Evolutionary conservation across 2,329 filamentous ascomycete genomes (phyloP).

Genomic region (Helicocarpus griseus): DNA sequence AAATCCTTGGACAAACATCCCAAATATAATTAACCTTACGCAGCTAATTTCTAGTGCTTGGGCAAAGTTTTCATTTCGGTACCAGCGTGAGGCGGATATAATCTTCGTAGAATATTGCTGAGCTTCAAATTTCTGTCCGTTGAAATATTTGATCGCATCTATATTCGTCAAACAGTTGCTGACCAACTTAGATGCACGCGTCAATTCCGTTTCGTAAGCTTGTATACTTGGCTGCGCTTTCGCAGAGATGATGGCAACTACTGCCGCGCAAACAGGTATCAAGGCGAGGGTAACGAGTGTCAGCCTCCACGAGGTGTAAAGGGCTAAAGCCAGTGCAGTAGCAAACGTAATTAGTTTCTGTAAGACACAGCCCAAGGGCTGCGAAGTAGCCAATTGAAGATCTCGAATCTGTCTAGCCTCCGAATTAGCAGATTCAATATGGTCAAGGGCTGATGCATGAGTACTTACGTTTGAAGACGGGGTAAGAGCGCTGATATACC

Average conservation of each 20-base stretch:
- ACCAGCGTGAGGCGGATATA: constrained; percentile 50
- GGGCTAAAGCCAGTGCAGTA: constrained; percentile 59
- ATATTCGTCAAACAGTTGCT: constrained; percentile 63
- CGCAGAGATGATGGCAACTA: constrained; percentile 52
- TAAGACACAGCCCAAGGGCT: constrained; percentile 63
- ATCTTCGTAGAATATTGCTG: constrained; percentile 54
- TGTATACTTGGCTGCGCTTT: constrained; percentile 57
- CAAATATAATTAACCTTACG: constrained; percentile 62
- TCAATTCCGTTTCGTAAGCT: constrained; percentile 58
- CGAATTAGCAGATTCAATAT: neutral
- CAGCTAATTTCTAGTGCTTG: constrained; percentile 65
- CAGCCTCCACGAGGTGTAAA: constrained; percentile 75
- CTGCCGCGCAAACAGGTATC: constrained; percentile 55
- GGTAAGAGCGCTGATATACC: constrained; percentile 64
- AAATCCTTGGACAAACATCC: constrained; percentile 80
- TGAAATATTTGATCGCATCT: constrained; percentile 78
- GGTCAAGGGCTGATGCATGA: neutral
- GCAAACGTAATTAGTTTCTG: constrained; percentile 55
- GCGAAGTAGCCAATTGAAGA: constrained; percentile 68
- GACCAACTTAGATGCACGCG: constrained; percentile 60
- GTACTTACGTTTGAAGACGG: constrained; percentile 60
- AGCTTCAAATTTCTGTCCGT: constrained; percentile 61
- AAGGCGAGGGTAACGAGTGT: constrained; percentile 69
- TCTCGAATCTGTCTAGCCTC: constrained; percentile 70
- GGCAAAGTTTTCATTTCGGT: constrained; percentile 57